Base-by-base conservation (phyloP, 441 rosid species). In the Monsonia emarginata region DNA sequence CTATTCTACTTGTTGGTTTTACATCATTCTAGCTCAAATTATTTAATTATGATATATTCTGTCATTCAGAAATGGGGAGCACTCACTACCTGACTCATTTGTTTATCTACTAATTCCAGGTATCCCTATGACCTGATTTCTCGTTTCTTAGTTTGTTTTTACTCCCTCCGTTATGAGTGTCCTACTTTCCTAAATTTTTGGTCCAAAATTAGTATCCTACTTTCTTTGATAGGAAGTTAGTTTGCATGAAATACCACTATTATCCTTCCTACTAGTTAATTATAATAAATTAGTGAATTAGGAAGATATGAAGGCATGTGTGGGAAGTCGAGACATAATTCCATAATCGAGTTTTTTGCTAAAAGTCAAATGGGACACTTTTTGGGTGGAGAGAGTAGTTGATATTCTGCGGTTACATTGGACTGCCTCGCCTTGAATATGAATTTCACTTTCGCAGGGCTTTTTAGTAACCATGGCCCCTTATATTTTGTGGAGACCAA, bases 381-480 rank as follows among this genome's bases (percentile, higher is more conserved):
- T n/a, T n/a, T n/a, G n/a, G n/a, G n/a, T n/a, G n/a, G n/a, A n/a
- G n/a, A n/a, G n/a, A n/a, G n/a, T n/a, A n/a, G 13, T 50, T 50
- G 6, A 50, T 19, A 18, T 8, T 13, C 14, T 50, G 21, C 26
- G 21, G 9, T 50, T 21, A 50, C 58, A 19, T 1, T 18, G 56
- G 25, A 34, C 22, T 18, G 56, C 21, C 24, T 19, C 22, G 7
- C 58, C 14, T 50, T 50, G 26, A 8, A 21, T 18, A 2, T 18
- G 13, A 50, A 50, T 50, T 21, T 6, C 10, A 50, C 11, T 50
- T 19, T 50, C 10, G 68, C 87, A 94, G 99, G 99, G 83, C 97
- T 95, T 71, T 91, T 95, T 80, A 89, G 97, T 77, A 91, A 95
- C 74, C 99, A 89, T 52, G 97, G 97, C 68, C 95, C 99, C 36